Evolutionary conservation across 805 yeast genomes (phyloP).

Genomic region (Starmerella potacharoeniae): DNA sequence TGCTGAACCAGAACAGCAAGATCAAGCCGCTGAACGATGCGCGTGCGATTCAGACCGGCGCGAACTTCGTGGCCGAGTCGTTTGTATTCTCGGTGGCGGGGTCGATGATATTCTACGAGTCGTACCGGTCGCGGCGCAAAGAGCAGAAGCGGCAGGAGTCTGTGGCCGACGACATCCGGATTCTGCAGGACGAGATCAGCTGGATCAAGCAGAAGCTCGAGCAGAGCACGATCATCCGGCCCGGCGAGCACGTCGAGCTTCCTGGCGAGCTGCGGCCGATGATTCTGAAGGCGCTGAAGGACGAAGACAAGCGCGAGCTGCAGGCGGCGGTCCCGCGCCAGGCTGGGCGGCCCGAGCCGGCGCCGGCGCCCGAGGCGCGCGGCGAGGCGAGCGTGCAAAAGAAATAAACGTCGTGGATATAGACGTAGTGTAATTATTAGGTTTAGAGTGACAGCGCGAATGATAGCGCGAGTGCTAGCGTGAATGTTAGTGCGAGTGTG

Average conservation of each 20-base stretch:
- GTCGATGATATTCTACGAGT: conserved; percentile 57
- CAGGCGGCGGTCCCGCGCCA: not conserved
- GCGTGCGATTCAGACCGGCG: conserved; percentile 73
- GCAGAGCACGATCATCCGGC: conserved; percentile 33
- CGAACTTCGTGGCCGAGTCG: conserved; percentile 62
- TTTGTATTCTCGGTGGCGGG: conserved; percentile 76
- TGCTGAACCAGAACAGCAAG: conserved; percentile 41
- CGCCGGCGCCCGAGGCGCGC: too few relatives aligned
- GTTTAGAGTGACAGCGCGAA: too few relatives aligned
- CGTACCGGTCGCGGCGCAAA: conserved; percentile 54
- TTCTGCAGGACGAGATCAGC: conserved; percentile 58
- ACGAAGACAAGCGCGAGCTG: not conserved
- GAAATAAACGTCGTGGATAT: not conserved
- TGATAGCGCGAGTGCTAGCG: too few relatives aligned
- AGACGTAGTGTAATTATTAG: not conserved
- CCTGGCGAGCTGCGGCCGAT: conserved; percentile 39
- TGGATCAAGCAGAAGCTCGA: conserved; percentile 36
- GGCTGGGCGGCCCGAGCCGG: not conserved
- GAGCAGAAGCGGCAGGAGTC: conserved; percentile 50
- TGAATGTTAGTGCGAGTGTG: too few relatives aligned
- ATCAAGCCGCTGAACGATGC: conserved; percentile 72
- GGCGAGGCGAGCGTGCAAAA: too few relatives aligned
- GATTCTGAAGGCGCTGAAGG: conserved; percentile 28
- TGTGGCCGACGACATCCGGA: conserved; percentile 59
- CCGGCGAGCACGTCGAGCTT: conserved; percentile 28